phyloP scores from a whole-genome alignment of 208 protist species.

The Acanthamoeba pearcei region DNA sequence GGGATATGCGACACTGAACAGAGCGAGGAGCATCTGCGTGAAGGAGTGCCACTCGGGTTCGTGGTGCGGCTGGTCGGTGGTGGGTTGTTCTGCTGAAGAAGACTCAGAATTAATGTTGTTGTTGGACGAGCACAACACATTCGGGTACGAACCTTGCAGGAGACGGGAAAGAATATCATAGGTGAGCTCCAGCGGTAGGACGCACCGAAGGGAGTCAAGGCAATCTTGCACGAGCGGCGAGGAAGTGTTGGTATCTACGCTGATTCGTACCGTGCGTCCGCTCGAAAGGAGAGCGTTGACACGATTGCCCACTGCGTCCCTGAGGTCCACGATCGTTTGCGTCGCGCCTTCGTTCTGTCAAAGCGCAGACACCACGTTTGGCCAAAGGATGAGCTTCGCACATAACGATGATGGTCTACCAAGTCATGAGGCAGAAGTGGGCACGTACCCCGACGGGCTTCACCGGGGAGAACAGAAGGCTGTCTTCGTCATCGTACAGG shows the following conservation, averaged over 20 bases:
- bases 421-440: background rate
- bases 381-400: background rate
- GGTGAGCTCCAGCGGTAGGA: background rate
- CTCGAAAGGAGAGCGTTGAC: background rate
- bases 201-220: background rate
- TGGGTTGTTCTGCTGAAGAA: background rate
- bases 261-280: constrained; percentile 14
- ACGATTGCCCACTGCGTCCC: background rate
- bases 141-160: background rate
- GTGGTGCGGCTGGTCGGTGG: background rate
- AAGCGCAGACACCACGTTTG: background rate
- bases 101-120: background rate
- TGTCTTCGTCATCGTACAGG: background rate
- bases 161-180: background rate
- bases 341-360: background rate
- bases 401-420: background rate
- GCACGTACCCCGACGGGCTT: background rate
- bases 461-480: constrained; percentile 1
- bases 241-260: background rate
- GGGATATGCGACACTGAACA: background rate
- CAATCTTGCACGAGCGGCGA: constrained; percentile 23
- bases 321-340: background rate
- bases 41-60: constrained; percentile 19
- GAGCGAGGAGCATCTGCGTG: background rate
- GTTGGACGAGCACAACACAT: background rate